phyloP scores from a whole-genome alignment of 2,329 filamentous ascomycete species.

The Nigrospora osmanthi region DNA sequence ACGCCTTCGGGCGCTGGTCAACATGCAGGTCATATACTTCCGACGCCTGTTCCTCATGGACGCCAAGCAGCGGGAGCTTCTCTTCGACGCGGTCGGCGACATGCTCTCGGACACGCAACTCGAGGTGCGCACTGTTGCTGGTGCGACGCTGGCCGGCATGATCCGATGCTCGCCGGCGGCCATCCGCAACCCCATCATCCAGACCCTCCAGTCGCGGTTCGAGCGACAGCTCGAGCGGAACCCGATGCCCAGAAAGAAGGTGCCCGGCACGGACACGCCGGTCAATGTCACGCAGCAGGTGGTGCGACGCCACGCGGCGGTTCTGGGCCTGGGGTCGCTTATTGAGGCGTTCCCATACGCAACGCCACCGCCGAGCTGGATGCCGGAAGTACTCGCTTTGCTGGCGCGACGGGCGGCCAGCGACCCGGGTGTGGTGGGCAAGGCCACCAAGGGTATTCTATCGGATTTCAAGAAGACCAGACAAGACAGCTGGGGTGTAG shows the following conservation, averaged over 20 bases:
- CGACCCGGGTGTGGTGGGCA: slow-evolving; percentile 87
- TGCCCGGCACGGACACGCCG: slow-evolving; percentile 59
- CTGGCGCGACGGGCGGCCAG: slow-evolving; percentile 78
- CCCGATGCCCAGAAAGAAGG: slow-evolving; percentile 72
- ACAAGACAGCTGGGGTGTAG: slow-evolving; percentile 96
- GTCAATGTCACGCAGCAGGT: slow-evolving; percentile 69
- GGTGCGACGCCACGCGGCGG: slow-evolving; percentile 78
- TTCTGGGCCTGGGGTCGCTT: slow-evolving; percentile 81
- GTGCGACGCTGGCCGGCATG: slow-evolving; percentile 91
- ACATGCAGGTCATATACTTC: slow-evolving; percentile 99
- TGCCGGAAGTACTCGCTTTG: slow-evolving; percentile 84
- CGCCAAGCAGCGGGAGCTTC: slow-evolving; percentile 62
- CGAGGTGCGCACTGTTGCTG: slow-evolving; percentile 89
- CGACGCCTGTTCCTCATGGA: slow-evolving; percentile 84
- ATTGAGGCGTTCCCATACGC: slow-evolving; percentile 96
- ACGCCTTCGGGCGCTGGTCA: slow-evolving; percentile 86
- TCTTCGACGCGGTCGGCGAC: slow-evolving; percentile 88
- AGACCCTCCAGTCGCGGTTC: slow-evolving; percentile 70
- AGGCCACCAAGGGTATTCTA: slow-evolving; percentile 87
- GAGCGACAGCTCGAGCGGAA: slow-evolving; percentile 71
- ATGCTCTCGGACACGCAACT: slow-evolving; percentile 92
- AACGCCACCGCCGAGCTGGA: slow-evolving; percentile 85
- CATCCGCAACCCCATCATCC: slow-evolving; percentile 72
- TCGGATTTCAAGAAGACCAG: slow-evolving; percentile 99
- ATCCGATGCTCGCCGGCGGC: slow-evolving; percentile 84